A percentile compares a stretch with the other conserved stretches of the same genome.
phyloP scores from a whole-genome alignment of 2,329 filamentous ascomycete species.

The Cladophialophora exuberans region DNA sequence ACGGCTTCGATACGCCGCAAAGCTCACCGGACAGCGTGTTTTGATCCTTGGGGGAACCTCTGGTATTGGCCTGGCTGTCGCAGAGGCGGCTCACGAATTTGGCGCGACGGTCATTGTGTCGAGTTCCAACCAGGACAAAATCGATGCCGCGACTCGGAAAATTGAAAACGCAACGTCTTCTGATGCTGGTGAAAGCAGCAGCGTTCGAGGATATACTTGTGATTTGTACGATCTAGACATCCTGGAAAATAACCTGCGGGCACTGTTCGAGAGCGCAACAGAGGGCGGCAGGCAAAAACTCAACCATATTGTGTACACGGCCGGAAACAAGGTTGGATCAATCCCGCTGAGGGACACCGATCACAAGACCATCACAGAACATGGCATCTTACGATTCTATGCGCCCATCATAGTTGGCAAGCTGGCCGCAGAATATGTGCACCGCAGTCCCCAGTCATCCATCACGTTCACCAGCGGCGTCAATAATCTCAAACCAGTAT shows the following conservation, averaged over 20 bases:
- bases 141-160: conserved; percentile 42
- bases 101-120: conserved; percentile 58
- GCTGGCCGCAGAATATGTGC: conserved; percentile 42
- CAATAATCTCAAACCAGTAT: conserved; percentile 54
- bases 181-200: neutral
- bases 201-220: conserved; percentile 47
- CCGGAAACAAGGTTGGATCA: conserved; percentile 44
- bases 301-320: conserved; percentile 57
- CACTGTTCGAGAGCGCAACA: conserved; percentile 46
- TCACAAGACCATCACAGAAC: conserved; percentile 35
- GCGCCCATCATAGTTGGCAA: conserved; percentile 46
- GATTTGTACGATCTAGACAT: conserved; percentile 43
- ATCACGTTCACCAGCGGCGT: conserved; percentile 48
- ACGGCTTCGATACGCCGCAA: conserved; percentile 38
- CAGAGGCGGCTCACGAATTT: conserved; percentile 56
- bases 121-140: conserved; percentile 47
- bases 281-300: conserved; percentile 37
- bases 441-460: conserved; percentile 35
- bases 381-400: conserved; percentile 41
- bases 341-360: conserved; percentile 37
- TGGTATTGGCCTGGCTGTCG: conserved; percentile 57
- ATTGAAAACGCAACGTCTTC: neutral
- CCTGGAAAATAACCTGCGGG: conserved; percentile 46
- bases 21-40: conserved; percentile 49
- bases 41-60: conserved; percentile 57